These are phyloP conservation scores for Trypanosoma caninum DNA, from an alignment of 208 protist species.

Conservation along the genomic window DNA sequence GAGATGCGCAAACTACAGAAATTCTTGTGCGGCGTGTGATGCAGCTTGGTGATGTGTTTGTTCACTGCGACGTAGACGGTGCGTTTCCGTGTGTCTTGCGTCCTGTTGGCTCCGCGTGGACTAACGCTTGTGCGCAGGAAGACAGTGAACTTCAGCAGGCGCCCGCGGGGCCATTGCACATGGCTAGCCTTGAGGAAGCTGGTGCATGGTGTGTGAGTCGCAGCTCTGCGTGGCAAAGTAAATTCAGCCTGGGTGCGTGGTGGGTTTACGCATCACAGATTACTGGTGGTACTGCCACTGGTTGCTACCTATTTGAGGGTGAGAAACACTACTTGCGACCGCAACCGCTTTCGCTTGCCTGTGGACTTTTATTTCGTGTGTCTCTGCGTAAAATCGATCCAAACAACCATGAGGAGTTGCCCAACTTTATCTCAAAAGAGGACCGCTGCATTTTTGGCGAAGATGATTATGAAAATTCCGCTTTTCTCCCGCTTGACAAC, in stretches of 20 bases:
- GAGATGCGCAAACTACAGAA: conserved; percentile 96
- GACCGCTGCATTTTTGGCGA: background rate
- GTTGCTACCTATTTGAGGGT: conserved; percentile 85
- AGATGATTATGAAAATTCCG: background rate
- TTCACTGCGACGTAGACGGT: conserved; percentile 95
- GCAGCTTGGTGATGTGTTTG: conserved; percentile 90
- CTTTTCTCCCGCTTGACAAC: conserved; percentile 20
- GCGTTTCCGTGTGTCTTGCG: conserved; percentile 93
- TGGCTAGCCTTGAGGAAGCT: conserved; percentile 82
- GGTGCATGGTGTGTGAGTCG: conserved; percentile 91
- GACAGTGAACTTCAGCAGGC: background rate
- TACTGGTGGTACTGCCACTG: conserved; percentile 49
- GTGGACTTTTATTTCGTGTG: conserved; percentile 62
- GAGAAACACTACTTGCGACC: conserved; percentile 87
- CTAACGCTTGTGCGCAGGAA: background rate
- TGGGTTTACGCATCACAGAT: conserved; percentile 93
- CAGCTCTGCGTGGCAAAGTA: conserved; percentile 93
- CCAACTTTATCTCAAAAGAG: conserved; percentile 1
- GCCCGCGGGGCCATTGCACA: conserved; percentile 26
- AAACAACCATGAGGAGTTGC: conserved; percentile 12
- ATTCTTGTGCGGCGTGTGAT: conserved; percentile 85
- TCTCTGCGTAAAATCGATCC: conserved; percentile 24
- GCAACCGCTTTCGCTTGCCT: conserved; percentile 69
- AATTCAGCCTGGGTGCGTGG: conserved; percentile 90
- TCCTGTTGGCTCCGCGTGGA: conserved; percentile 55